A percentile compares a stretch with the other conserved stretches of the same genome.
These are phyloP conservation scores for Agrocybe praecox DNA, from an alignment of 768 basidiomycete genomes.

Conservation along the genomic window DNA sequence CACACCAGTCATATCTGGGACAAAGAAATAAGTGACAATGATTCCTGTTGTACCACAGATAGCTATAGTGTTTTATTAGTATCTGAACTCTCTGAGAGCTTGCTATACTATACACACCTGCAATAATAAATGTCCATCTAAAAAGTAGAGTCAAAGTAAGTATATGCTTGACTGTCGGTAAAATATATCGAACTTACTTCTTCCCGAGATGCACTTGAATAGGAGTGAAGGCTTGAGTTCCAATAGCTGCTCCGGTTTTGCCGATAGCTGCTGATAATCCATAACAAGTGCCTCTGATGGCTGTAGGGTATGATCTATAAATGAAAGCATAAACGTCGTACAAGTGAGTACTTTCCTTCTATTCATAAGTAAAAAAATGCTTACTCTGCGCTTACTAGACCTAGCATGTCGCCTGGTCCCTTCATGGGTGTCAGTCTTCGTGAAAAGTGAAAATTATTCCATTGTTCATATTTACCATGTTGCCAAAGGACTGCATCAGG, in stretches of 20 bases:
- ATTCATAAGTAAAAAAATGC: slow-evolving; percentile 14
- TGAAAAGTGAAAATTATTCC: neutral
- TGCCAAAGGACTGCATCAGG: slow-evolving; percentile 66
- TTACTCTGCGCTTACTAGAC: slow-evolving; percentile 67
- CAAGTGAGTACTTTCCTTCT: neutral
- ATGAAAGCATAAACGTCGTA: neutral
- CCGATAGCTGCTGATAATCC: slow-evolving; percentile 70
- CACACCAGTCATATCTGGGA: slow-evolving; percentile 67
- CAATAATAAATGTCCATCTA: slow-evolving; percentile 69
- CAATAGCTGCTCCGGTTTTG: slow-evolving; percentile 73
- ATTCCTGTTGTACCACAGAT: slow-evolving; percentile 67
- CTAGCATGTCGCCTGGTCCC: slow-evolving; percentile 76
- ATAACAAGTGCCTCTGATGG: slow-evolving; percentile 71
- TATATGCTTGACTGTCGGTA: neutral
- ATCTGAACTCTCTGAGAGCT: neutral
- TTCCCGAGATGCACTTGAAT: slow-evolving; percentile 71
- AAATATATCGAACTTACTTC: slow-evolving; percentile 39
- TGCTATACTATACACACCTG: slow-evolving; percentile 12
- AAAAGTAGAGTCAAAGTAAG: neutral
- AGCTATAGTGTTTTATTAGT: slow-evolving; percentile 29
- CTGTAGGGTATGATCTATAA: slow-evolving; percentile 60
- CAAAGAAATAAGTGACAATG: slow-evolving; percentile 66
- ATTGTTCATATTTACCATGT: slow-evolving; percentile 42
- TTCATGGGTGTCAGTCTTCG: slow-evolving; percentile 17
- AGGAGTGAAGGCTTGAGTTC: slow-evolving; percentile 71